These are phyloP conservation scores for Teratosphaeria viscida DNA, from an alignment of 2,329 filamentous ascomycete species.

Conservation along the genomic window DNA sequence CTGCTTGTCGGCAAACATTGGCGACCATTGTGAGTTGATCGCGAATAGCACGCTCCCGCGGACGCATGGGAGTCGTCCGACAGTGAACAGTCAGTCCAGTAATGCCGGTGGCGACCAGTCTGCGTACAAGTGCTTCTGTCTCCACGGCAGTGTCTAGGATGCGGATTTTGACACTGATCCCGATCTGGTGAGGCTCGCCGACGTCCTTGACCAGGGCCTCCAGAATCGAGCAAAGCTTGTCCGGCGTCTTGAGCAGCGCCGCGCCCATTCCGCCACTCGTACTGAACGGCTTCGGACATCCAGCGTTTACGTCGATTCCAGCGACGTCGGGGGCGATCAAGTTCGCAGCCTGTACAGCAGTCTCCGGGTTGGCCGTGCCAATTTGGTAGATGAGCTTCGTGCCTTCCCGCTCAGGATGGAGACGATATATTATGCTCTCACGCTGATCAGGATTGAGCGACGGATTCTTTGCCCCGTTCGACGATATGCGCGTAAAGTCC, in stretches of 20 bases:
- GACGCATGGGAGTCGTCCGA: constrained; percentile 90
- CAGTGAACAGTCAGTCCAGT: constrained; percentile 89
- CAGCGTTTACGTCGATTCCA: constrained; percentile 93
- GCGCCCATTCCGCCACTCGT: constrained; percentile 93
- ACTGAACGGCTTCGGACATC: constrained; percentile 96
- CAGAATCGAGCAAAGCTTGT: constrained; percentile 73
- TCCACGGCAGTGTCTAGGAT: constrained; percentile 66
- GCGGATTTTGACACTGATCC: constrained; percentile 94
- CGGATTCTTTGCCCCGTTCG: constrained; percentile 55
- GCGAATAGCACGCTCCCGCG: constrained; percentile 75
- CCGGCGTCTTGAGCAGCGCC: constrained; percentile 73
- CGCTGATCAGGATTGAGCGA: constrained; percentile 39
- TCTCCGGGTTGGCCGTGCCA: constrained; percentile 71
- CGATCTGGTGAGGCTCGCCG: constrained; percentile 67
- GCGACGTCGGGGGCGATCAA: constrained; percentile 79
- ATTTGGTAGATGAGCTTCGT: constrained; percentile 79
- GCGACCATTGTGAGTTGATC: constrained; percentile 75
- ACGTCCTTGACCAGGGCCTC: constrained; percentile 72
- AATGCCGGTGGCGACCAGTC: constrained; percentile 78
- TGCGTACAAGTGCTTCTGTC: constrained; percentile 67
- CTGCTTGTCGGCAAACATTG: constrained; percentile 66
- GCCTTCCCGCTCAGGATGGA: constrained; percentile 68
- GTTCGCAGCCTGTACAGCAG: constrained; percentile 73
- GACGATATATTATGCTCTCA: constrained; percentile 67
- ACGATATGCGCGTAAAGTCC: constrained; percentile 71